A percentile compares a stretch with the other conserved stretches of the same genome.
Conservation (phyloP, 2,329 filamentous ascomycete species). For the Trichoderma aggressivum region DNA sequence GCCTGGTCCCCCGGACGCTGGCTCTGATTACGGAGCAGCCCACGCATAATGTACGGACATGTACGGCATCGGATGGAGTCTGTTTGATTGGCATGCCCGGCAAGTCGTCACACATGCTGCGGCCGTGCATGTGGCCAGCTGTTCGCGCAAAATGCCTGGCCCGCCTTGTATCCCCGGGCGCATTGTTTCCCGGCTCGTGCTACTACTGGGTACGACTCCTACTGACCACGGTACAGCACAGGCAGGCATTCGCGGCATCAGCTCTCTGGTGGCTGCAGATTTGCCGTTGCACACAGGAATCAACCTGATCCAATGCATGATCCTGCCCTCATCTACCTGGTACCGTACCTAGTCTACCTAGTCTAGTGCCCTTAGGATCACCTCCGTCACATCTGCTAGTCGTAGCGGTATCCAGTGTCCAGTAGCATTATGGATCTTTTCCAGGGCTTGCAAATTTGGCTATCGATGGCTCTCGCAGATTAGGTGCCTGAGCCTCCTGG, state of each 20-base stretch:
- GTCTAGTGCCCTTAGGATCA: conserved; percentile 3
- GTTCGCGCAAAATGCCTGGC: conserved; percentile 10
- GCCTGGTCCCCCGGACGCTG: conserved; percentile 5
- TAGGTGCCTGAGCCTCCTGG: conserved; percentile 8
- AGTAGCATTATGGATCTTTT: neutral
- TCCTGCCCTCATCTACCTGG: neutral
- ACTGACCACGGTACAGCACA: neutral
- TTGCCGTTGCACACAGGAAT: neutral
- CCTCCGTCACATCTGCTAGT: conserved; percentile 11
- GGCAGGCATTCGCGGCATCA: neutral
- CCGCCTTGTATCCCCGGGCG: conserved; percentile 6
- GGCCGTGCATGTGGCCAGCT: conserved; percentile 15
- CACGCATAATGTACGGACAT: neutral
- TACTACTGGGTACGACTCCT: too few species aligned
- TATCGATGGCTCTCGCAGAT: conserved; percentile 12
- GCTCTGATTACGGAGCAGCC: neutral
- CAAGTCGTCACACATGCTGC: conserved; percentile 6
- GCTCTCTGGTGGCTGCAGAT: neutral
- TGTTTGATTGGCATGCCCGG: conserved; percentile 10
- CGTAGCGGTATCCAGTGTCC: neutral
- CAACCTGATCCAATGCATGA: neutral
- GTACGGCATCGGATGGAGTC: conserved; percentile 6
- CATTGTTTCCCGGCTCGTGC: neutral
- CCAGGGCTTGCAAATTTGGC: conserved; percentile 3
- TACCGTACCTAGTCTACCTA: neutral